These are phyloP conservation scores for Cyberlindnera amylophila DNA, from an alignment of 805 yeast species.

Conservation along the genomic window DNA sequence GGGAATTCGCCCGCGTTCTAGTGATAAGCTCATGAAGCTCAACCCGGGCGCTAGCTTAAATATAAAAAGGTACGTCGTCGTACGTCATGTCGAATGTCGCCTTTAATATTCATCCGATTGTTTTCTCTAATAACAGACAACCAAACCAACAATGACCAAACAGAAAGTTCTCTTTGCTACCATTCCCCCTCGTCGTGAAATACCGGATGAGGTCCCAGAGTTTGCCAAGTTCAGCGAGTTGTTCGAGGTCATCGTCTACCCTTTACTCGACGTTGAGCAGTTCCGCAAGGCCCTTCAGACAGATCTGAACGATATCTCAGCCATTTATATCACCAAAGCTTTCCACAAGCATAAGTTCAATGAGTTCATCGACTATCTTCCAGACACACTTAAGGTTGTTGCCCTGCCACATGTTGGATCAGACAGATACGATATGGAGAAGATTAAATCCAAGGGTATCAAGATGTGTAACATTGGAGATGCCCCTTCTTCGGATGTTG, in stretches of 20 bases:
- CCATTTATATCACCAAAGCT: conserved; percentile 55
- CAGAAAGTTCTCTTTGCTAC: conserved; percentile 16
- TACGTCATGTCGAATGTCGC: no score
- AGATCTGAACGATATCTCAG: conserved; percentile 39
- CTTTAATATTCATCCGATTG: no score
- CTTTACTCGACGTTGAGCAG: conserved; percentile 30
- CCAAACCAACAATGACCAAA: no score
- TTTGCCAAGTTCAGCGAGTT: conserved; percentile 38
- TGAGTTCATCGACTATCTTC: conserved; percentile 41
- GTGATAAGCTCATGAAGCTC: no score
- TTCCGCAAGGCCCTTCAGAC: conserved; percentile 38
- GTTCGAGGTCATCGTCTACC: conserved; percentile 31
- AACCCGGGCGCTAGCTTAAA: no score
- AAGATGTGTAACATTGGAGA: conserved; percentile 58
- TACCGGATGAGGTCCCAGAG: conserved; percentile 44
- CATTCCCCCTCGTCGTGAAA: conserved; percentile 34
- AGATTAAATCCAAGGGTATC: conserved; percentile 44
- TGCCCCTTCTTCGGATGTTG: conserved; percentile 60
- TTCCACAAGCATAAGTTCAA: conserved; percentile 37
- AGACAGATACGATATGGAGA: conserved; percentile 46
- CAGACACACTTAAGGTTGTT: conserved; percentile 43
- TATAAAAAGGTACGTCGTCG: no score
- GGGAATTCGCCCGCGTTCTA: no score
- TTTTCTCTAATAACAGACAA: no score
- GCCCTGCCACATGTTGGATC: conserved; percentile 59